phyloP scores from a whole-genome alignment of 2,329 filamentous ascomycete species.

The Amesomyces nigricolor region DNA sequence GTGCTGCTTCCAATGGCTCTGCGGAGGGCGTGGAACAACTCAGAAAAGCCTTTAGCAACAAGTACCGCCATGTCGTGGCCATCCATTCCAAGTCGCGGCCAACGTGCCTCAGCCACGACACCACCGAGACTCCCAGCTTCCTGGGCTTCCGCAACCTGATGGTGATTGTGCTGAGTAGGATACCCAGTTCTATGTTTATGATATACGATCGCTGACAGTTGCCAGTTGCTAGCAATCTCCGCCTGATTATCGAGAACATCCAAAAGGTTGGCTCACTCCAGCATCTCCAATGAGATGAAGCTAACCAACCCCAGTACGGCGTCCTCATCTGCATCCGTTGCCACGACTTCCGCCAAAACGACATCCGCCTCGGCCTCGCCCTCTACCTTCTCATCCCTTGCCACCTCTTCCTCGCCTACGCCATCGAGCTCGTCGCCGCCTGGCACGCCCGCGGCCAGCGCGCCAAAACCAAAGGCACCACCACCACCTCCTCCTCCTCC shows the following conservation, averaged over 20 bases:
- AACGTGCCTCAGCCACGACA: conserved; percentile 83
- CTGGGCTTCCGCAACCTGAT: conserved; percentile 93
- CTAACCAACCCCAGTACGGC: conserved; percentile 60
- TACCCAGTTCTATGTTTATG: not conserved
- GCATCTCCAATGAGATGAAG: not conserved
- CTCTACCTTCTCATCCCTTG: conserved; percentile 86
- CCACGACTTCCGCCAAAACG: conserved; percentile 77
- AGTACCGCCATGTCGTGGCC: conserved; percentile 89
- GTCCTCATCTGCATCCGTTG: conserved; percentile 88
- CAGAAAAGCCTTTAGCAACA: conserved; percentile 45
- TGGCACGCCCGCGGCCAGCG: conserved; percentile 67
- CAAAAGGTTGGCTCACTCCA: conserved; percentile 60
- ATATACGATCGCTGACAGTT: not conserved
- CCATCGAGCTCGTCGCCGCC: conserved; percentile 81
- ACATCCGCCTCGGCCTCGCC: conserved; percentile 67
- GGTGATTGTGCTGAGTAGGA: conserved; percentile 79
- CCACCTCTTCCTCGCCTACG: conserved; percentile 83
- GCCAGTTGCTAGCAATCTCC: conserved; percentile 82
- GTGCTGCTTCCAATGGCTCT: conserved; percentile 8
- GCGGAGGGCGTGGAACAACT: conserved; percentile 27
- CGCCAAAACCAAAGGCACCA: conserved; percentile 45
- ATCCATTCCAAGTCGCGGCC: conserved; percentile 67
- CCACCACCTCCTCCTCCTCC: not conserved
- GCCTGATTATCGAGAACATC: conserved; percentile 93
- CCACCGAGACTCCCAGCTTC: conserved; percentile 70